Percentiles rank a stretch among this genome's conserved stretches.
These are phyloP conservation scores for Boletus subluridellus DNA, from an alignment of 1,284 basidiomycete genomes.

Conservation along the genomic window DNA sequence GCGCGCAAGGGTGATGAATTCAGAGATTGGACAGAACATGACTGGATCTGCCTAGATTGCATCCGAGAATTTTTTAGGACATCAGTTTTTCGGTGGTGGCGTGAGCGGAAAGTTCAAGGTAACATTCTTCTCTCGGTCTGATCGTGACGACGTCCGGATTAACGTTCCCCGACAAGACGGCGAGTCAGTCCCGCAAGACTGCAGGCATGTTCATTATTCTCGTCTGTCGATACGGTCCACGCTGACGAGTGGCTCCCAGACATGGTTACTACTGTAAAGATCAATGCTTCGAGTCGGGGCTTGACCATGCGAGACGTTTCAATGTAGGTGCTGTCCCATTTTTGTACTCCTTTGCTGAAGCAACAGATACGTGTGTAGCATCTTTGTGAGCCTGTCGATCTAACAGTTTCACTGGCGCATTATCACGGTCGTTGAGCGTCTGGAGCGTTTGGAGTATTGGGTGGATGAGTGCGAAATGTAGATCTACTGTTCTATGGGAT, in stretches of 20 bases:
- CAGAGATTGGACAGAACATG: conserved; percentile 6
- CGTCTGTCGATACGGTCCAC: background rate
- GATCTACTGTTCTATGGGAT: background rate
- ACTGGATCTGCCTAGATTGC: conserved; percentile 11
- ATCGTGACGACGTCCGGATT: background rate
- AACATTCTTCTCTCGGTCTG: background rate
- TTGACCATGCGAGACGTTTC: conserved; percentile 12
- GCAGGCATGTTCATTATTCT: conserved; percentile 6
- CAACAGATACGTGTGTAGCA: conserved; percentile 1
- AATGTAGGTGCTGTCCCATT: conserved; percentile 3
- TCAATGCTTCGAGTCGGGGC: conserved; percentile 10
- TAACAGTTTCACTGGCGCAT: background rate
- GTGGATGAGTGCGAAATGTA: background rate
- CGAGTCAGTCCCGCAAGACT: background rate
- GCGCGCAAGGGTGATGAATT: conserved; percentile 3
- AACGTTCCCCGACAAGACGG: background rate
- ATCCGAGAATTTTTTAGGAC: conserved; percentile 4
- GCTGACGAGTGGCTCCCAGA: background rate
- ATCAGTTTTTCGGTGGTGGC: conserved; percentile 17
- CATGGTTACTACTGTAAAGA: conserved; percentile 15
- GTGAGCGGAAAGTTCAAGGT: conserved; percentile 9
- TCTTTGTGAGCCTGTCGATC: conserved; percentile 6
- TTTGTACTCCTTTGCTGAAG: background rate
- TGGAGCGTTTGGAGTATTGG: background rate
- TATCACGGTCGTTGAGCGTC: background rate